Evolutionary conservation across 352 stramenopile genomes (phyloP), one percentile per base, ranked within the genome.

Genomic region (Elongisporangium senticosum): DNA sequence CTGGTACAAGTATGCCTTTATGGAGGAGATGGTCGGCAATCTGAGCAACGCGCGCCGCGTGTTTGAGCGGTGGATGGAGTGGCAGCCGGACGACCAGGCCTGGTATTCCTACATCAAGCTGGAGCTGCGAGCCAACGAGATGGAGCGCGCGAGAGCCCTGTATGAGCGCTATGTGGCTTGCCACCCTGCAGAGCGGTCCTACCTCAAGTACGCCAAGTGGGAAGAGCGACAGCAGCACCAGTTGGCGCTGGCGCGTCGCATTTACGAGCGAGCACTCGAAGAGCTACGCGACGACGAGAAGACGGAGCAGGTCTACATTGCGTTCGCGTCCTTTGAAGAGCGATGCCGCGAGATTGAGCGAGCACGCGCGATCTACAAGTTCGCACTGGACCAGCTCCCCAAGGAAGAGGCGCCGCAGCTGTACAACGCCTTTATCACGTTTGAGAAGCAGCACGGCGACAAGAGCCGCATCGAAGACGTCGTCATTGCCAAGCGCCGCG

Each of bases 1-100:
- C 54, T 99, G 98, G 98, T 99, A 99, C 89, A 99, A 99, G 73
- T 99, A 99, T 71, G 94, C 95, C 37, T 99, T 99, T 75, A 98
- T 99, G 92, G 97, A 99, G 80, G 97, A 99, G 76, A 98, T 99
- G 89, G 77, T 99, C 51, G 95, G 96, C 56, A 97, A 99, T 63
- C 72, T 98, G 19, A 83, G 89, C 58, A 96, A 93, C 56, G 97
- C 93, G 53, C 79, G 97, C 5, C 83, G 87, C 1, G 87, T 99
- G 3, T 99, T 99, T 73, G 96, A 99, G 76, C 82, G 97, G 57
- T 95, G 86, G 84, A 97, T 98, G 90, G 79, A 96, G 68, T 99
- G 96, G 96, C 91, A 98, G 77, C 97, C 98, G 0, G 96, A 99
- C 64, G 96, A 99, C 68, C 96, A 99, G 68, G 96, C 95, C 0